Evolutionary conservation across 345 rosid genomes (phyloP).

Genomic region (Eucalyptus sp.): DNA sequence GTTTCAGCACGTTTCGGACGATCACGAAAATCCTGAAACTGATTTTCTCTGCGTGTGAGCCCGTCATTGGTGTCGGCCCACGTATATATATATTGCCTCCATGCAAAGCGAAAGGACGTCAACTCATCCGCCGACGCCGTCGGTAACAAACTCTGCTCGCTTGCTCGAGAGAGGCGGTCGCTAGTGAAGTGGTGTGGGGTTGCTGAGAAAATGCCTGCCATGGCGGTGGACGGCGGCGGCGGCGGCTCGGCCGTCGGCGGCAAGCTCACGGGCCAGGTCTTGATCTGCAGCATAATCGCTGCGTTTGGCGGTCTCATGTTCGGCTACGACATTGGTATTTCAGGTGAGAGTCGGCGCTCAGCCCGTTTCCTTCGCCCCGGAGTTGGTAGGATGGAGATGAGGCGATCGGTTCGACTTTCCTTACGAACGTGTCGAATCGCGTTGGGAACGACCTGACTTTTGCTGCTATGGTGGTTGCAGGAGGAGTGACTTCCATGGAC

Average conservation of each 20-base stretch:
- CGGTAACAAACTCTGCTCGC: background rate
- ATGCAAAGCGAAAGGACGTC: background rate
- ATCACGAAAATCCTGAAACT: background rate
- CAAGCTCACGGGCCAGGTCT: conserved; percentile 30
- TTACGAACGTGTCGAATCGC: background rate
- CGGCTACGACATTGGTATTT: conserved; percentile 52
- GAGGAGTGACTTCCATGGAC: conserved; percentile 81
- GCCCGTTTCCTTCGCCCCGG: background rate
- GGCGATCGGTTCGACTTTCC: background rate
- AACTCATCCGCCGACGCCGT: background rate
- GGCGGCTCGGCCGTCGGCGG: conserved; percentile 5
- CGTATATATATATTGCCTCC: background rate
- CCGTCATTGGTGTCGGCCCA: background rate
- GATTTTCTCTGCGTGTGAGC: background rate
- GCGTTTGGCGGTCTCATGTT: conserved; percentile 58
- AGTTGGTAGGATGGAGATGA: background rate
- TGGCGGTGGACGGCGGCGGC: conserved; percentile 3
- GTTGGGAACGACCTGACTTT: background rate
- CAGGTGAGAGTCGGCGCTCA: conserved; percentile 4
- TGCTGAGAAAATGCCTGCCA: conserved; percentile 9
- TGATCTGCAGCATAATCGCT: conserved; percentile 30
- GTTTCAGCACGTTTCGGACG: background rate
- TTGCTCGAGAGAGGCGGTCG: background rate
- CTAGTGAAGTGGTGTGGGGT: background rate
- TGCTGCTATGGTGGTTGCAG: conserved; percentile 5